Evolutionary conservation across 768 basidiomycete species (phyloP), one percentile per base, ranked within the genome.

Genomic region (Podaxis sp.): DNA sequence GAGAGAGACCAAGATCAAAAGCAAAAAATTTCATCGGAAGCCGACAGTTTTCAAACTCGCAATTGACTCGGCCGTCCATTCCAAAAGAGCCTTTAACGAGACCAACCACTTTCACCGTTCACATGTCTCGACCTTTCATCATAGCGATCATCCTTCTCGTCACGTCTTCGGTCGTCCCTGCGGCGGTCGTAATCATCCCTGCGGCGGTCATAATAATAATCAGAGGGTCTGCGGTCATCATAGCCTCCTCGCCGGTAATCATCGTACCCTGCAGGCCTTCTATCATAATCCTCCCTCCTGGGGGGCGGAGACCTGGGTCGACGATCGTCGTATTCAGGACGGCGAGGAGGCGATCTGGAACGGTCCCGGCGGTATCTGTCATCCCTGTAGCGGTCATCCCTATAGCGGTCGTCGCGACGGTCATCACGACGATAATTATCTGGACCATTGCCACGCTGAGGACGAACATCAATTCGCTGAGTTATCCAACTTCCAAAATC

Each of bases 261-360:
- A 86, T 93, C 91, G 87, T 92, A 91, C 87, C 90, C 90, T 87
- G 89, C 88, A 87, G 89, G 85, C 84, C 89, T 88, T 84, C 82
- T 87, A 78, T 92, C 90, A 81, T 92, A 90, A 77, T 80, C 79
- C 71, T 92, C 89, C 83, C 91, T 89, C 83, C 81, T 84, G 64
- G 86, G 83, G 68, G 90, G 87, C 73, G 91, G 87, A 80, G 89
- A 91, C 84, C 90, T 88, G 81, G 87, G 79, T 71, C 88, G 89
- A 82, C 90, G 87, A 77, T 89, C 90, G 69, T 90, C 91, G 63
- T 83, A 76, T 65, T 87, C 87, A 64, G 85, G 80, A 65, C 87
- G 85, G 68, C 91, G 89, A 72, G 84, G 80, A 71, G 92, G 91
- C 57, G 93, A 95, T 72, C 84, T 85, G 65, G 93, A 95, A 65